These are phyloP conservation scores for Ustilago trichophora DNA, from an alignment of 1,284 basidiomycete genomes.

Conservation along the genomic window DNA sequence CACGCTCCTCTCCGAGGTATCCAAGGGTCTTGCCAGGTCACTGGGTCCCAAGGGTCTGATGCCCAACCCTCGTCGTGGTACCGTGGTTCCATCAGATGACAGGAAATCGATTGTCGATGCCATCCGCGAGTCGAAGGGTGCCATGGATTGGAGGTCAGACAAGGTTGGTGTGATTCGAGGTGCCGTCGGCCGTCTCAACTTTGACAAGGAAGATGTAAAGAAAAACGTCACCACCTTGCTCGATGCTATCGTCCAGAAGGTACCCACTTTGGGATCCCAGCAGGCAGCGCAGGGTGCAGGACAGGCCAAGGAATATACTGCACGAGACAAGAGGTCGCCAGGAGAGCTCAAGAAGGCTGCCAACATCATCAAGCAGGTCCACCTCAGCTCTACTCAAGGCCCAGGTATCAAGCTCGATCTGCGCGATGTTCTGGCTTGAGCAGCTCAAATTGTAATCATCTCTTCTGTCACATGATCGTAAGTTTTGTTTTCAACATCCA, in stretches of 20 bases:
- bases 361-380: constrained; percentile 70
- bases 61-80: constrained; percentile 92
- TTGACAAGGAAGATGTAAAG: constrained; percentile 78
- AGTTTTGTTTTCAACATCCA: neutral
- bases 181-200: constrained; percentile 71
- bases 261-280: constrained; percentile 41
- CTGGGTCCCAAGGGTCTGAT: constrained; percentile 93
- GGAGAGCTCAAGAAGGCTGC: constrained; percentile 50
- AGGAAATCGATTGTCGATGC: constrained; percentile 71
- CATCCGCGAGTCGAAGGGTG: constrained; percentile 80
- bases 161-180: constrained; percentile 83
- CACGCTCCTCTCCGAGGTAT: constrained; percentile 78
- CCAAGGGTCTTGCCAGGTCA: constrained; percentile 78
- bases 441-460: neutral
- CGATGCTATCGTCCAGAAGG: constrained; percentile 71
- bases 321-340: constrained; percentile 24
- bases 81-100: constrained; percentile 84
- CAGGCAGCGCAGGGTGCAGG: constrained; percentile 30
- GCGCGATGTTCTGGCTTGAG: constrained; percentile 49
- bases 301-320: constrained; percentile 29
- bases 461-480: neutral
- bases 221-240: constrained; percentile 83
- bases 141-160: constrained; percentile 92
- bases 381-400: constrained; percentile 84
- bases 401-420: constrained; percentile 77